Evolutionary conservation across 768 basidiomycete species (phyloP).

Genomic region (Mycena leptocephala): DNA sequence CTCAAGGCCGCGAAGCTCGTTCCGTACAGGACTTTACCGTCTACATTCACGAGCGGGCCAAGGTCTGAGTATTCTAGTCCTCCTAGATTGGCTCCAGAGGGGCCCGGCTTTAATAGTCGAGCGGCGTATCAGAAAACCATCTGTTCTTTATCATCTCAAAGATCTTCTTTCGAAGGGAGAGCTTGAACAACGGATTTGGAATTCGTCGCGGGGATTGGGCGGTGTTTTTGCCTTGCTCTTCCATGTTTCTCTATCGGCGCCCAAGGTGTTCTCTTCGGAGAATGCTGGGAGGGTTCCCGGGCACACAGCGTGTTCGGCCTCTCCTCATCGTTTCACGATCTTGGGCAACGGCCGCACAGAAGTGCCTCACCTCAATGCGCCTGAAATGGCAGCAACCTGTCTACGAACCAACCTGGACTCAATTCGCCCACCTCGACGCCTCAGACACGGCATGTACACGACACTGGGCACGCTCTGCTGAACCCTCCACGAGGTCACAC

Average conservation of each 20-base stretch:
- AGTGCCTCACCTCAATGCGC: neutral
- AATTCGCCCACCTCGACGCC: constrained; percentile 27
- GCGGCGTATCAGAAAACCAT: constrained; percentile 81
- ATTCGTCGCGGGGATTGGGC: constrained; percentile 74
- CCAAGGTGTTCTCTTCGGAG: constrained; percentile 35
- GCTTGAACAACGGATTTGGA: constrained; percentile 62
- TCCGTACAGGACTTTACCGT: constrained; percentile 61
- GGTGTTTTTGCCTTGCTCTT: constrained; percentile 33
- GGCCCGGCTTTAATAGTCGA: constrained; percentile 71
- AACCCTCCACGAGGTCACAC: constrained; percentile 29
- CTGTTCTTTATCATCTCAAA: constrained; percentile 53
- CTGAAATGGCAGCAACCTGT: constrained; percentile 25
- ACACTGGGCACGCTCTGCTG: constrained; percentile 26
- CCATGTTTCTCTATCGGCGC: constrained; percentile 38
- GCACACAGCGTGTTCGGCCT: constrained; percentile 10
- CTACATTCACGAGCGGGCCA: constrained; percentile 80
- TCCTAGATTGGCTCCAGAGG: constrained; percentile 76
- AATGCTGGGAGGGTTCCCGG: constrained; percentile 32
- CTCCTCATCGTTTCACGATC: constrained; percentile 31
- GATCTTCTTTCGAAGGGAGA: constrained; percentile 59
- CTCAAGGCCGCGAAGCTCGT: constrained; percentile 81
- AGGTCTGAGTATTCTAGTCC: constrained; percentile 86
- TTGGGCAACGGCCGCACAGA: constrained; percentile 13
- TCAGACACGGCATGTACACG: constrained; percentile 30
- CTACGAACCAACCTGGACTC: constrained; percentile 2